phyloP scores from a whole-genome alignment of 2,329 filamentous ascomycete species.

The Camillea tinctor region DNA sequence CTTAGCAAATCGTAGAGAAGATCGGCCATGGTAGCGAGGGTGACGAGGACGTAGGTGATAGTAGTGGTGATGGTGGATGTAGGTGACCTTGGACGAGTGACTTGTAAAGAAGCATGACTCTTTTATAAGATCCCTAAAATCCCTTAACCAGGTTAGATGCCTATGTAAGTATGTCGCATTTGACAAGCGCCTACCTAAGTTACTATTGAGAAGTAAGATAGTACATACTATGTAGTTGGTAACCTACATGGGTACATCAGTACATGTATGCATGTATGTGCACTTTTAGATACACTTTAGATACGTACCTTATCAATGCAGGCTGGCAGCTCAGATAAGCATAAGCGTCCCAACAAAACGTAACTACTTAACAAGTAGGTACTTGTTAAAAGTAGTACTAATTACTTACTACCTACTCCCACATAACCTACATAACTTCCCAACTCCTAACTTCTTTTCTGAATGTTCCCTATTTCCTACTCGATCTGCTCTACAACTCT shows the following conservation, averaged over 20 bases:
- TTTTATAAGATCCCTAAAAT: too few relatives aligned
- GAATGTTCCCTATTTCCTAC: background rate
- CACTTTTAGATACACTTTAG: background rate
- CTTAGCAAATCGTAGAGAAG: conserved; percentile 71
- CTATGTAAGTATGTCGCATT: background rate
- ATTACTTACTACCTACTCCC: background rate
- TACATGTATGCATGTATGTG: background rate
- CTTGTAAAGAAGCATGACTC: background rate
- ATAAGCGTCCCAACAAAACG: conserved; percentile 4
- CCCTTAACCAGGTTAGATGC: too few relatives aligned
- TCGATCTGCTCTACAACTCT: background rate
- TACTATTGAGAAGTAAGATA: too few relatives aligned
- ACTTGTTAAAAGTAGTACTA: background rate
- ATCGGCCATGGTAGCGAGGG: conserved; percentile 56
- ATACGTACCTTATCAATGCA: background rate
- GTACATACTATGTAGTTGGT: too few relatives aligned
- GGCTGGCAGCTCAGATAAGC: background rate
- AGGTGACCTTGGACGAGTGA: background rate
- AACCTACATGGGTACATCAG: too few relatives aligned
- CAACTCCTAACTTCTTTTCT: too few relatives aligned
- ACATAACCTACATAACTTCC: too few relatives aligned
- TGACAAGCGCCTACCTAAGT: background rate
- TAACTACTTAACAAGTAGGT: background rate
- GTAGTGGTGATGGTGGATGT: background rate
- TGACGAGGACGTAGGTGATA: background rate